A percentile compares a stretch with the other conserved stretches of the same genome.
phyloP scores from a whole-genome alignment of 2,329 filamentous ascomycete species.

The Talaromyces sp. region DNA sequence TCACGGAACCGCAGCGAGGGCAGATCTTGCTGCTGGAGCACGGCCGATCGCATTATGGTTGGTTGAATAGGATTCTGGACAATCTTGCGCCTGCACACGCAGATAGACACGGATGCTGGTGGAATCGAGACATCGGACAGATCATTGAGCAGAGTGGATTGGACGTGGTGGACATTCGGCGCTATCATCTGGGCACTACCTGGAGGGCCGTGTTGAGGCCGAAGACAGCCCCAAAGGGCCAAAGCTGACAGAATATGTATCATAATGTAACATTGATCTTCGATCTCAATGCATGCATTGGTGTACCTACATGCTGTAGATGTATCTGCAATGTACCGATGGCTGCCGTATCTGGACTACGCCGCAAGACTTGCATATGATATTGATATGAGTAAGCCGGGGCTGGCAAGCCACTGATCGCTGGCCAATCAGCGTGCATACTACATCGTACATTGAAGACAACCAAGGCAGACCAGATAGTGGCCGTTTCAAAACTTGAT shows the following conservation, averaged over 20 bases:
- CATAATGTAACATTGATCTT: neutral
- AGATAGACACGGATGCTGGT: conserved; percentile 51
- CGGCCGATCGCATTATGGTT: conserved; percentile 45
- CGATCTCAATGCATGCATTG: neutral
- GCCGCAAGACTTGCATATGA: neutral
- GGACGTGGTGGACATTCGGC: conserved; percentile 44
- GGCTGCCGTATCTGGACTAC: neutral
- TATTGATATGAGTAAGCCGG: neutral
- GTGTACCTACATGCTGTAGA: neutral
- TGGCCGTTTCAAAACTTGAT: neutral
- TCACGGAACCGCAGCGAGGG: conserved; percentile 40
- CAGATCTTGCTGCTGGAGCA: conserved; percentile 49
- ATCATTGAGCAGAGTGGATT: conserved; percentile 48
- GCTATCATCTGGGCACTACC: conserved; percentile 49
- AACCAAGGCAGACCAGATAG: neutral
- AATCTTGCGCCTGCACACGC: conserved; percentile 47
- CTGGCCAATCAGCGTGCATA: neutral
- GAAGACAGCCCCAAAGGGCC: conserved; percentile 10
- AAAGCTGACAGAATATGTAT: neutral
- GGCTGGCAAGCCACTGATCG: neutral
- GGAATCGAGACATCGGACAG: conserved; percentile 50
- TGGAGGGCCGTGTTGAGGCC: conserved; percentile 44
- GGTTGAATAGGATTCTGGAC: conserved; percentile 48
- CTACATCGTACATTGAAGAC: neutral
- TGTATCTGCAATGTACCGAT: neutral